A percentile compares a stretch with the other conserved stretches of the same genome.
These are phyloP conservation scores for Groenewaldozyma sp. DNA, from an alignment of 1,139 yeast species.

Conservation along the genomic window DNA sequence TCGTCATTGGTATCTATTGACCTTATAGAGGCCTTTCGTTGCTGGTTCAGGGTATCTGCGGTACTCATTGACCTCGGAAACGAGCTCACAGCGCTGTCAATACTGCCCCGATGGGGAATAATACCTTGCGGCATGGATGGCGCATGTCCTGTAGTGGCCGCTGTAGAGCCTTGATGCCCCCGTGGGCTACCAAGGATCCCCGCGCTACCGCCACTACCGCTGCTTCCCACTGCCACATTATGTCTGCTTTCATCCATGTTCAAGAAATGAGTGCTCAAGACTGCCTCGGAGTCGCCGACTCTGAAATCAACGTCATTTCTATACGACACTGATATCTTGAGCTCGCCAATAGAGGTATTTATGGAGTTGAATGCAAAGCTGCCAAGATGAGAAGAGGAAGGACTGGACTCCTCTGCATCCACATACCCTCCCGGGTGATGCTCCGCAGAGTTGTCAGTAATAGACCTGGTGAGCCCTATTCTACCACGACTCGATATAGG, in stretches of 20 bases:
- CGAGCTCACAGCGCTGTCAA: background rate
- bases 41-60: background rate
- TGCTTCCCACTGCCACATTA: background rate
- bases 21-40: background rate
- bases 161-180: background rate
- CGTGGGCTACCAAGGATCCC: too few relatives aligned
- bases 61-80: background rate
- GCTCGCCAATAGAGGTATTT: conserved; percentile 62
- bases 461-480: conserved; percentile 67
- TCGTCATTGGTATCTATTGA: background rate
- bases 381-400: conserved; percentile 38
- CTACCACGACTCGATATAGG: conserved; percentile 77
- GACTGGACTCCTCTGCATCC: conserved; percentile 27
- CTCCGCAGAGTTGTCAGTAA: conserved; percentile 34
- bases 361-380: conserved; percentile 61
- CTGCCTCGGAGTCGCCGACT: conserved; percentile 57
- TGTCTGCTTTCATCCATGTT: conserved; percentile 32
- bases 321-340: conserved; percentile 69
- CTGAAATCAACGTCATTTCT: conserved; percentile 62
- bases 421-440: conserved; percentile 18
- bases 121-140: background rate
- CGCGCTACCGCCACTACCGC: conserved; percentile 2
- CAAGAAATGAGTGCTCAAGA: conserved; percentile 51
- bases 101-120: background rate
- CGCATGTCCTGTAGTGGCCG: background rate